These are phyloP conservation scores for Yamadazyma atlantica DNA, from an alignment of 1,139 yeast species.

Conservation along the genomic window DNA sequence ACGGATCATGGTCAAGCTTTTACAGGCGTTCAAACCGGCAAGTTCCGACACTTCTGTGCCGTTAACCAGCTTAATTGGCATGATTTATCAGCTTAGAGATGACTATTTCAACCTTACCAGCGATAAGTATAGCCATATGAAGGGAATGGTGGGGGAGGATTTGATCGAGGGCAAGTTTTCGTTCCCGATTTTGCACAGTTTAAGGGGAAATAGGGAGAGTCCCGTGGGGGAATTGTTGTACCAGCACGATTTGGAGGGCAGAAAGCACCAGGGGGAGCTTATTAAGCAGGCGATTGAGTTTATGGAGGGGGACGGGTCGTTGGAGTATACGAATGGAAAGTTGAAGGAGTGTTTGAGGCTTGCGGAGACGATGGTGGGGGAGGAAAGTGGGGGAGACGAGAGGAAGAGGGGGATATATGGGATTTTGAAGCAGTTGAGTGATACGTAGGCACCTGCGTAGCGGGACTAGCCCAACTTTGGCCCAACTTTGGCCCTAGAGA, in stretches of 20 bases:
- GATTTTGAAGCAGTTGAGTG: conserved; percentile 12
- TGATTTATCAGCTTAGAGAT: conserved; percentile 80
- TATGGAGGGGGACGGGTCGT: conserved; percentile 21
- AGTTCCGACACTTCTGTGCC: conserved; percentile 38
- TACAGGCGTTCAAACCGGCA: conserved; percentile 38
- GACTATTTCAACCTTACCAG: conserved; percentile 70
- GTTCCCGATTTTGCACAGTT: conserved; percentile 73
- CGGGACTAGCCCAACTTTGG: too few relatives aligned
- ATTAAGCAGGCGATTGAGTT: conserved; percentile 22
- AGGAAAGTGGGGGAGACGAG: conserved; percentile 7
- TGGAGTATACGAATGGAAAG: conserved; percentile 22
- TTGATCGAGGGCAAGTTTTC: conserved; percentile 87
- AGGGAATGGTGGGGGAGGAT: conserved; percentile 80
- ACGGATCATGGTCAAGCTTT: conserved; percentile 65
- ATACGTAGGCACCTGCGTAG: conserved; percentile 6
- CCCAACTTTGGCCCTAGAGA: too few relatives aligned
- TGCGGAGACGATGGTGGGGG: conserved; percentile 18
- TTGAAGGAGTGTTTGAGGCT: conserved; percentile 19
- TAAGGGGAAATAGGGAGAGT: conserved; percentile 15
- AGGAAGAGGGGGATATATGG: conserved; percentile 6
- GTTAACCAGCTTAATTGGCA: conserved; percentile 76
- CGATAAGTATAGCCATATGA: conserved; percentile 53
- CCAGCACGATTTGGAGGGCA: conserved; percentile 16
- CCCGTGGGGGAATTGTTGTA: conserved; percentile 28
- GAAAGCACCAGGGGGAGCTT: conserved; percentile 17